These are phyloP conservation scores for Curvularia verruculosa DNA, from an alignment of 2,329 filamentous ascomycete species.

Conservation along the genomic window DNA sequence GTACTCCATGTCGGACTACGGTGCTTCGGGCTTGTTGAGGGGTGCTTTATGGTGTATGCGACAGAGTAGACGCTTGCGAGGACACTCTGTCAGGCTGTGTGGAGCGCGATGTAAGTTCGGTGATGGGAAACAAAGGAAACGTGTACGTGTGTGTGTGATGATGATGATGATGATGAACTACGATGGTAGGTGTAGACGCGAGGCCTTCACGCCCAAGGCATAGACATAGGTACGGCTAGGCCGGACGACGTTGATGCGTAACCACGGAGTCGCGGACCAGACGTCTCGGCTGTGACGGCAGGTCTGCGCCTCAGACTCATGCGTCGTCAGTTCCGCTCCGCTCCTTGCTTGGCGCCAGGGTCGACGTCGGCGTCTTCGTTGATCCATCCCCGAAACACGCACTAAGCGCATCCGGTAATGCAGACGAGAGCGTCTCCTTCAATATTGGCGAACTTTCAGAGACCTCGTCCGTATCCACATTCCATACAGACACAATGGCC, in stretches of 20 bases:
- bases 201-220: constrained; percentile 5
- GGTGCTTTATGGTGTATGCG: constrained; percentile 8
- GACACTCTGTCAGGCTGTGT: constrained; percentile 15
- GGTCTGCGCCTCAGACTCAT: constrained; percentile 16
- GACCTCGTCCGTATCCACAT: constrained; percentile 37
- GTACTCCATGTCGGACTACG: constrained; percentile 69
- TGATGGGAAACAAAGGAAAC: constrained; percentile 19
- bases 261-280: constrained; percentile 20
- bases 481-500: constrained; percentile 54
- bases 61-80: constrained; percentile 26
- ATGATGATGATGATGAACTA: too few species aligned
- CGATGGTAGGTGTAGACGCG: constrained; percentile 11
- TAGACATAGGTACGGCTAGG: constrained; percentile 5
- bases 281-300: constrained; percentile 20
- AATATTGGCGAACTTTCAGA: constrained; percentile 30
- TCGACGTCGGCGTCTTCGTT: constrained; percentile 23
- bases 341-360: constrained; percentile 5
- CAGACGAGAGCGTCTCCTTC: constrained; percentile 36
- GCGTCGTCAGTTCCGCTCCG: constrained; percentile 24
- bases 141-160: constrained; percentile 2
- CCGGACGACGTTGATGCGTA: constrained; percentile 12
- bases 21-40: constrained; percentile 6
- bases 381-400: constrained; percentile 29
- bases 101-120: constrained; percentile 12
- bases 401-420: constrained; percentile 35